These are phyloP conservation scores for Odonthalia washingtoniensis DNA, from an alignment of 31 red algal species.

Conservation along the genomic window DNA sequence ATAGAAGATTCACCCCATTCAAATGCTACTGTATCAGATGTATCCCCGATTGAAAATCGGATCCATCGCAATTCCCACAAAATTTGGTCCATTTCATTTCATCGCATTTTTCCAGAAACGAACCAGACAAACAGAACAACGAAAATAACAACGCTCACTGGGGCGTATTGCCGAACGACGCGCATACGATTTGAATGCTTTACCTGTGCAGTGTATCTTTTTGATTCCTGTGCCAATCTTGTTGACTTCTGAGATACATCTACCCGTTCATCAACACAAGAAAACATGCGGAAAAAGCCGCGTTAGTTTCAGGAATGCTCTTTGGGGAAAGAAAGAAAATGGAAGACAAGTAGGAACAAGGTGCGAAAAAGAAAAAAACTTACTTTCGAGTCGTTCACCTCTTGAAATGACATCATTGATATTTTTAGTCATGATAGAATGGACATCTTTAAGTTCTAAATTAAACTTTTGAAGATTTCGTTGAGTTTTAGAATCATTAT, in stretches of 20 bases:
- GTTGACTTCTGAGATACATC: constrained; percentile 84
- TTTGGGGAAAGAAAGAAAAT: neutral
- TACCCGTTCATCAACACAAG: constrained; percentile 12
- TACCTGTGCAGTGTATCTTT: constrained; percentile 82
- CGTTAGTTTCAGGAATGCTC: neutral
- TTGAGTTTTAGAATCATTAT: constrained; percentile 89
- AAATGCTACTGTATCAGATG: no score
- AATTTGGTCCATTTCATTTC: no score
- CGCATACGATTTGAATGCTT: constrained; percentile 87
- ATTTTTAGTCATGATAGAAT: constrained; percentile 95
- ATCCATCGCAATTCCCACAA: no score
- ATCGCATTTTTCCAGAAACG: constrained; percentile 60
- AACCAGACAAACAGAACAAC: constrained; percentile 76
- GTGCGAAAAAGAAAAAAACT: constrained; percentile 17
- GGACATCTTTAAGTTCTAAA: constrained; percentile 92
- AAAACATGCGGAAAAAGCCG: neutral
- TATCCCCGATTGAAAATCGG: no score
- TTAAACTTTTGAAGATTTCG: constrained; percentile 93
- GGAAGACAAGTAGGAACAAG: neutral
- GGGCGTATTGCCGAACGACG: constrained; percentile 85
- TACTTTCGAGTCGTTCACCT: constrained; percentile 90
- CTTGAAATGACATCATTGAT: constrained; percentile 93
- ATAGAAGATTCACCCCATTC: no score
- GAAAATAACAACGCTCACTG: constrained; percentile 64
- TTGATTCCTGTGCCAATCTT: constrained; percentile 87